Base-by-base conservation (phyloP, 768 basidiomycete species). In the Trametes meyenii region DNA sequence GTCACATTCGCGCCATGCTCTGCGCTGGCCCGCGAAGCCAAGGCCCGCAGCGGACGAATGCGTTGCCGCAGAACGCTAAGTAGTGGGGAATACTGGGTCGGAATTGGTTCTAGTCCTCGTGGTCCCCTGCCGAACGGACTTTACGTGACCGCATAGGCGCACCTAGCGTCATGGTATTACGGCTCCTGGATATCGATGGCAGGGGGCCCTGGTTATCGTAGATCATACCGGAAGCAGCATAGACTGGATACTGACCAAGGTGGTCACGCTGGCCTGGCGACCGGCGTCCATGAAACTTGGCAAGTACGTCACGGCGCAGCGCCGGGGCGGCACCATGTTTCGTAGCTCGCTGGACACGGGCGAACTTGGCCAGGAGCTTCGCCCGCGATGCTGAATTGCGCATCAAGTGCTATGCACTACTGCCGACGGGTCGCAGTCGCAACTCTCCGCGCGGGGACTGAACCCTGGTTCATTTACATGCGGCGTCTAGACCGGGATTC, bases 181-280 rank as follows among this genome's bases (percentile, higher is more conserved):
- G 19, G 13, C 21, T 52, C 3, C 19, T 23, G 5, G 8, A 8
- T 52, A 52, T 52, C 51, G 36, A 52, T 52, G 19, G 16, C 17
- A 19, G 19, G 36, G 19, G 35, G 36, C 12, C 36, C 14, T 52
- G 36, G 36, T 52, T 40, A 39, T 52, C 36, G 51, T 3, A 23
- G 19, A 23, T 38, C 51, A 52, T 52, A 11, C 36, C 36, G 38
- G n/a, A 52, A 23, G 36, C 36, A 39, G 51, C 51, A 52, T 52
- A 52, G 38, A 16, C 36, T 39, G 17, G 21, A 10, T 8, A 38
- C 50, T 38, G 38, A 38, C 36, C 51, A 13, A 40, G 36, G 21
- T 5, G 13, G 38, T 39, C 7, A 38, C 40, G 39, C 35, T 19
- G n/a, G 10, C 35, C 36, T 24, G 21, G 19, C 45, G 5, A 24